phyloP scores from a whole-genome alignment of 2,329 filamentous ascomycete genomes.

The Scedosporium minutisporum region DNA sequence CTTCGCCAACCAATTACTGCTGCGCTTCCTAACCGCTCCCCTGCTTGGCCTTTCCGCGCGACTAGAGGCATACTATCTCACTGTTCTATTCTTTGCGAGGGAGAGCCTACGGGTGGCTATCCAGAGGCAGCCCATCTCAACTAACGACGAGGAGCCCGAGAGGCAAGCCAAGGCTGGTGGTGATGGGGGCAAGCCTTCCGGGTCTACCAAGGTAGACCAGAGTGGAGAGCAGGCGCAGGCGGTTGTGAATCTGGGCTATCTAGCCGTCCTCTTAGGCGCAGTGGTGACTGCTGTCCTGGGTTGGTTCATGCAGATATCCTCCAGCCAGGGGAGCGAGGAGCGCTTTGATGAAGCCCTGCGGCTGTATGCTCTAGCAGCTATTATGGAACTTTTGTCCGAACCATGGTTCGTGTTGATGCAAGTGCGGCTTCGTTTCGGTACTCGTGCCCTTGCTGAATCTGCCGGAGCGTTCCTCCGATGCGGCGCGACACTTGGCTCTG shows the following conservation, averaged over 20 bases:
- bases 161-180: not conserved
- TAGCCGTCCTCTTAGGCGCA: slow-evolving; percentile 62
- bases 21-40: slow-evolving; percentile 78
- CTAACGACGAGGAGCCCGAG: not conserved
- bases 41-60: slow-evolving; percentile 80
- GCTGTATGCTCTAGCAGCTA: slow-evolving; percentile 46
- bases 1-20: slow-evolving; percentile 78
- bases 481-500: slow-evolving; percentile 60
- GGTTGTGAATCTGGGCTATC: slow-evolving; percentile 79
- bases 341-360: slow-evolving; percentile 26
- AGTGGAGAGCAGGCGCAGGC: slow-evolving; percentile 48
- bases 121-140: slow-evolving; percentile 52
- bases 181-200: slow-evolving; percentile 4
- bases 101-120: slow-evolving; percentile 88
- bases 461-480: slow-evolving; percentile 71
- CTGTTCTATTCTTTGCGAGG: slow-evolving; percentile 87
- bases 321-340: slow-evolving; percentile 36
- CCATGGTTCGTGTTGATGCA: slow-evolving; percentile 85
- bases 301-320: slow-evolving; percentile 51
- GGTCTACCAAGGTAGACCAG: slow-evolving; percentile 15
- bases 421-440: slow-evolving; percentile 67
- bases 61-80: slow-evolving; percentile 85
- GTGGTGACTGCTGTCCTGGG: slow-evolving; percentile 56
- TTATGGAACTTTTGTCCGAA: slow-evolving; percentile 74
- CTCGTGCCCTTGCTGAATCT: slow-evolving; percentile 76